These are phyloP conservation scores for Globisporangium apiculatum DNA, from an alignment of 352 stramenopile genomes.

Conservation along the genomic window DNA sequence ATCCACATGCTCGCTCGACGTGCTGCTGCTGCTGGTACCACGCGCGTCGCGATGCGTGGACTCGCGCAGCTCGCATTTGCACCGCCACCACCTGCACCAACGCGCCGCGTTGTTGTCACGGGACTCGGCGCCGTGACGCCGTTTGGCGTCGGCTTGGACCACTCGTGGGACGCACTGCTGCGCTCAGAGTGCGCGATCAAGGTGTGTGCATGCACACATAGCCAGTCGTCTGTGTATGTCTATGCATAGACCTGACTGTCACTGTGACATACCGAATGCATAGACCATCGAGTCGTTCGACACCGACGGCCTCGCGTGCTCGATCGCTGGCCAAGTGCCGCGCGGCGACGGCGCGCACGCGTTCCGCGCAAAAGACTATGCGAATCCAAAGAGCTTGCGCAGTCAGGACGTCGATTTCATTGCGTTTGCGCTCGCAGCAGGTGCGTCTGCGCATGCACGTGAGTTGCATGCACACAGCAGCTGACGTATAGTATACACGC, in stretches of 20 bases:
- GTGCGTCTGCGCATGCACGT: constrained; percentile 15
- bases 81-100: constrained; percentile 43
- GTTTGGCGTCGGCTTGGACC: constrained; percentile 79
- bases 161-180: constrained; percentile 80
- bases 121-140: constrained; percentile 89
- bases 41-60: constrained; percentile 10
- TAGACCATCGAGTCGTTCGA: constrained; percentile 48
- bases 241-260: neutral
- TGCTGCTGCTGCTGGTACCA: neutral
- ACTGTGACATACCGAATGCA: too few species aligned
- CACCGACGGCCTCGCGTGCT: constrained; percentile 54
- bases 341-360: constrained; percentile 37
- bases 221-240: neutral
- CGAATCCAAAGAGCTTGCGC: constrained; percentile 60
- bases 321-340: constrained; percentile 67
- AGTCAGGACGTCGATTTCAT: constrained; percentile 85
- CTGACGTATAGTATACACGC: neutral
- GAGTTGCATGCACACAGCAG: too few species aligned
- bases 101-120: constrained; percentile 88
- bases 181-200: constrained; percentile 68
- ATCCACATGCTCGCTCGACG: neutral
- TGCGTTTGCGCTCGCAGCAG: constrained; percentile 72
- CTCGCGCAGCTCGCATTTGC: constrained; percentile 64
- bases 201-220: constrained; percentile 15
- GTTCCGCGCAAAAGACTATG: constrained; percentile 62